Base-by-base conservation (phyloP, 139 green algal species). In the Astrephomene gubernaculifera region DNA sequence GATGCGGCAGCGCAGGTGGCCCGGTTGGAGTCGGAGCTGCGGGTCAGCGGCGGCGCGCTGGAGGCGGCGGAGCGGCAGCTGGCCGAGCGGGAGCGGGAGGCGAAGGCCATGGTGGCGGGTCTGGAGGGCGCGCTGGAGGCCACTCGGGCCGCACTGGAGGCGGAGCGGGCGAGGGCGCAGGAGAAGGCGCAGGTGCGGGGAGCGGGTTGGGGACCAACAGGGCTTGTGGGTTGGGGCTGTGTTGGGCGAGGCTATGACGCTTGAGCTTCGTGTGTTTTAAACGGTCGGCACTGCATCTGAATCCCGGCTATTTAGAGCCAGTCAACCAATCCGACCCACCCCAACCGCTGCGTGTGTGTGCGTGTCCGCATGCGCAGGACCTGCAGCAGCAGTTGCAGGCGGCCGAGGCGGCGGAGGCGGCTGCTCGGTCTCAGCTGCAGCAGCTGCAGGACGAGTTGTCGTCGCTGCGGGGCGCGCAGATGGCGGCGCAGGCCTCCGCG, bases 121-220 rank as follows among this genome's bases (percentile, higher is more conserved):
- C 79, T 75, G 31, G 63, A 85, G 64, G 63, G 49, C 24, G 64
- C 79, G 27, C 79, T 85, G 22, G 64, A 75, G 63, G 63, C 79
- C 17, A 67, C 79, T 5, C 79, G 64, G 17, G 44, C 43, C 39
- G 49, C 79, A 21, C 64, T 85, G 31, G 79, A 85, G 43, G 43
- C 63, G 1, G 76, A 83, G 39, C 76, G 76, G 27, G 29, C 39
- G 22, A 29, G 41, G 4, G 61, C 60, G n/a, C 35, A 73, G 41
- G 39, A 73, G 57, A 60, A 60, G 21, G 63, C 45, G 5, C 45
- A 84, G 78, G 71, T 67, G n/a, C n/a, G 45, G 4, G 2, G 57
- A 57, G n/a, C n/a, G n/a, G n/a, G n/a, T n/a, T n/a, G n/a, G n/a
- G n/a, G n/a, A n/a, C n/a, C n/a, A n/a, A n/a, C n/a, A n/a, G n/a